A percentile compares a stretch with the other conserved stretches of the same genome.
phyloP scores from a whole-genome alignment of 768 basidiomycete genomes.

The Lentinus tigrinus region DNA sequence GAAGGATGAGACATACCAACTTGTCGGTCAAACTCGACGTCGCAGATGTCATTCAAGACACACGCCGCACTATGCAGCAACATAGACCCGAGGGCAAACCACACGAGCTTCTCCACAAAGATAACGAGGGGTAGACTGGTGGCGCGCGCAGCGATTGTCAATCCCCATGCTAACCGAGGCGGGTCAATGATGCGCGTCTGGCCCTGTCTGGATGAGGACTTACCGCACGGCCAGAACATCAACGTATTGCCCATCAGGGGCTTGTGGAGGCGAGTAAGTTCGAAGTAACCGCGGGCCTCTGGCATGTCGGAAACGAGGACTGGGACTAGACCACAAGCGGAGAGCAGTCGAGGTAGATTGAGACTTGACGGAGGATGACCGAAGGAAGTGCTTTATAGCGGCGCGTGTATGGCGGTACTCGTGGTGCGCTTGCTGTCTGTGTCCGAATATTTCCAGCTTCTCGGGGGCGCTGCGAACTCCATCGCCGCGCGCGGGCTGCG shows the following conservation, averaged over 20 bases:
- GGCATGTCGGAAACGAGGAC: not conserved
- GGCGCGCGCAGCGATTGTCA: constrained; percentile 23
- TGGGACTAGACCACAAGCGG: not conserved
- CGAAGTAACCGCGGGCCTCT: constrained; percentile 18
- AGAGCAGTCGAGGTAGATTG: too few species aligned
- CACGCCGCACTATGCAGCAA: constrained; percentile 23
- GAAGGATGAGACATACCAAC: constrained; percentile 27
- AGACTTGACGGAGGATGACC: too few species aligned
- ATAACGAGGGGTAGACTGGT: constrained; percentile 7
- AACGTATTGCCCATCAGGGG: constrained; percentile 22
- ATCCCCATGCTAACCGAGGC: constrained; percentile 21
- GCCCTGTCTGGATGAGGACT: not conserved
- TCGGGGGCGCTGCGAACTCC: too few species aligned
- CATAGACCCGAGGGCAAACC: constrained; percentile 22
- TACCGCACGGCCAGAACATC: constrained; percentile 28
- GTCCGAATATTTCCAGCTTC: too few species aligned
- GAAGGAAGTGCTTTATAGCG: too few species aligned
- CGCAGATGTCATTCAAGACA: constrained; percentile 27
- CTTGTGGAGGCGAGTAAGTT: constrained; percentile 25
- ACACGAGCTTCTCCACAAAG: constrained; percentile 7
- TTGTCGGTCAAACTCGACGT: constrained; percentile 32
- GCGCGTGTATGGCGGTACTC: too few species aligned
- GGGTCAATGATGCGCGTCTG: not conserved
- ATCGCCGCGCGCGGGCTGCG: too few species aligned
- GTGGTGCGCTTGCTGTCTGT: too few species aligned